Evolutionary conservation across 495 filamentous ascomycete species (phyloP).

Genomic region (Parathielavia hyrcaniae): DNA sequence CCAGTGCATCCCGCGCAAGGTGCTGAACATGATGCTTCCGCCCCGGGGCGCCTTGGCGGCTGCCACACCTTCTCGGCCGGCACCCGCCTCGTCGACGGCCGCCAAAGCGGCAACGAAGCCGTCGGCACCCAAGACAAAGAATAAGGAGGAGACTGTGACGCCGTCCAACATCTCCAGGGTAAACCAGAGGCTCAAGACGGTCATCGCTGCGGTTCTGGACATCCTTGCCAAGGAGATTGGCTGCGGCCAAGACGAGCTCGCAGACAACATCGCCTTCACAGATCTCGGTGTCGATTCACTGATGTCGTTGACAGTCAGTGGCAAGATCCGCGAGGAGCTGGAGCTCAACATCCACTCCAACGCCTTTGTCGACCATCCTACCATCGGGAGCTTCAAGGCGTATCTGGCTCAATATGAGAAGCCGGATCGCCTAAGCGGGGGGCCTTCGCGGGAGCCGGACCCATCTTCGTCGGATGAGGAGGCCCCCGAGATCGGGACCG

Average conservation of each 20-base stretch:
- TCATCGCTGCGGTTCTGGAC: slow-evolving; percentile 47
- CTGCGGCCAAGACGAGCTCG: slow-evolving; percentile 55
- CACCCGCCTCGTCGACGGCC: slow-evolving; percentile 24
- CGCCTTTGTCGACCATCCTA: slow-evolving; percentile 48
- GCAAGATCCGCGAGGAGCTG: slow-evolving; percentile 52
- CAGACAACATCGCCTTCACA: slow-evolving; percentile 47
- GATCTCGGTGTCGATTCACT: slow-evolving; percentile 59
- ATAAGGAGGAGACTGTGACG: slow-evolving; percentile 42
- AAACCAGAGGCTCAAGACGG: slow-evolving; percentile 38
- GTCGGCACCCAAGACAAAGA: slow-evolving; percentile 30
- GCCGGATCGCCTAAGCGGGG: slow-evolving; percentile 30
- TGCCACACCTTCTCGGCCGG: slow-evolving; percentile 27
- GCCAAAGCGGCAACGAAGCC: slow-evolving; percentile 41
- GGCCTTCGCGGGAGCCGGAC: slow-evolving; percentile 27
- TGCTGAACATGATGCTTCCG: slow-evolving; percentile 61
- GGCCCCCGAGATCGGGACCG: slow-evolving; percentile 39
- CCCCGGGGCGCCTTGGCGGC: slow-evolving; percentile 45
- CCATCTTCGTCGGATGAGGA: slow-evolving; percentile 36
- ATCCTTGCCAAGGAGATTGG: slow-evolving; percentile 64
- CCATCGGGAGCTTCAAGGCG: slow-evolving; percentile 56
- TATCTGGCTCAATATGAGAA: slow-evolving; percentile 47
- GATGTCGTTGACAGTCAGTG: slow-evolving; percentile 50
- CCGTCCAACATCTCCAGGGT: slow-evolving; percentile 39
- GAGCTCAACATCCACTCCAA: slow-evolving; percentile 51
- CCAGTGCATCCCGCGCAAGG: slow-evolving; percentile 58